phyloP scores from a whole-genome alignment of 2,329 filamentous ascomycete species.

The Fusarium euwallaceae region DNA sequence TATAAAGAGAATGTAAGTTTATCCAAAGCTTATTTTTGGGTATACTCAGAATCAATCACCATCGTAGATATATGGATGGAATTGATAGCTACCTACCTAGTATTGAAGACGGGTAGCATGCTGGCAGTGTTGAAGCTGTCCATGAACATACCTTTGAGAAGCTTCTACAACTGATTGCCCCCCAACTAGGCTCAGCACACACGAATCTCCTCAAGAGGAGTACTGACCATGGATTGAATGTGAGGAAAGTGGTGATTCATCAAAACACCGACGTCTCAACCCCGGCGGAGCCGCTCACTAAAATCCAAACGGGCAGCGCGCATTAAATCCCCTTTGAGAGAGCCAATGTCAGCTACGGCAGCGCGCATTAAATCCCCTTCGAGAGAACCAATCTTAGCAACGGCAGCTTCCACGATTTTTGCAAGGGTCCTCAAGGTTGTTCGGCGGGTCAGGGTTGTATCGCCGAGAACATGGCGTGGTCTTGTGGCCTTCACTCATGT shows the following conservation, averaged over 20 bases:
- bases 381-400: background rate
- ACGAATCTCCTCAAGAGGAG: background rate
- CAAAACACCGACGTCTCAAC: background rate
- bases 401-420: background rate
- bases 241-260: background rate
- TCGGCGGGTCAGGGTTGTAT: background rate
- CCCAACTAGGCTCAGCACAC: background rate
- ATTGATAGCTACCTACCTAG: too few species aligned
- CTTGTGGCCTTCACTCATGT: background rate
- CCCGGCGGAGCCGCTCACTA: background rate
- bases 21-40: too few species aligned
- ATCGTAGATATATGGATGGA: too few species aligned
- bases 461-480: background rate
- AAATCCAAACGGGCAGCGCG: background rate
- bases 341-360: background rate
- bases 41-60: too few species aligned
- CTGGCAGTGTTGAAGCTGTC: too few species aligned
- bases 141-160: background rate
- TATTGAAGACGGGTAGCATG: too few species aligned
- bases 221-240: background rate
- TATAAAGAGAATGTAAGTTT: too few species aligned
- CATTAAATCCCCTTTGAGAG: background rate
- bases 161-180: background rate
- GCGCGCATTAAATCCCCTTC: background rate
- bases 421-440: background rate